A percentile compares a stretch with the other conserved stretches of the same genome.
Evolutionary conservation across 148 eudicot genomes (phyloP).

Genomic region (Cornus suecica): DNA sequence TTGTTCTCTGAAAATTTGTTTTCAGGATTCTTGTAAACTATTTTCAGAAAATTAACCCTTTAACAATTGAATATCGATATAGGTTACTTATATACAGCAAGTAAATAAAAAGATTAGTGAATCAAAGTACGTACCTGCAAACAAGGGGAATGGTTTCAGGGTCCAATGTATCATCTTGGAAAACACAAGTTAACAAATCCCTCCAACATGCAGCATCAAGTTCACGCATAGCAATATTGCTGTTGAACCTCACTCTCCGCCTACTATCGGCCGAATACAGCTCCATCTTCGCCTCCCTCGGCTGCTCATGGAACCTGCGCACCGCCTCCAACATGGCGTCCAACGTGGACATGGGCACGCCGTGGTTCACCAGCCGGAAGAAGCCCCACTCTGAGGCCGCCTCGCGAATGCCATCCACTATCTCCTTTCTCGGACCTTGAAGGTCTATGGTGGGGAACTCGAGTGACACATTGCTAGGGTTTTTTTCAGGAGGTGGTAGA

Average conservation of each 20-base stretch:
- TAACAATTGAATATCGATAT: too few species aligned
- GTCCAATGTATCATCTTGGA: conserved; percentile 20
- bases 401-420: conserved; percentile 25
- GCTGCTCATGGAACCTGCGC: conserved; percentile 45
- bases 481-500: neutral
- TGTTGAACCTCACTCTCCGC: conserved; percentile 26
- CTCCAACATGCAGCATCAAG: conserved; percentile 34
- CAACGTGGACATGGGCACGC: conserved; percentile 30
- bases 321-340: conserved; percentile 28
- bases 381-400: conserved; percentile 50
- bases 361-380: conserved; percentile 53
- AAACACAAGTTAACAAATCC: conserved; percentile 40
- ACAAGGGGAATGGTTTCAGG: conserved; percentile 29
- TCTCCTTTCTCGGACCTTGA: conserved; percentile 21
- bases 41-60: too few species aligned
- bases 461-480: neutral
- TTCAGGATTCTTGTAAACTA: too few species aligned
- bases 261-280: conserved; percentile 29
- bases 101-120: too few species aligned
- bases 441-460: conserved; percentile 36
- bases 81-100: too few species aligned
- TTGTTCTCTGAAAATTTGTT: too few species aligned
- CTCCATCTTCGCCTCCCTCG: conserved; percentile 34
- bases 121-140: conserved; percentile 41
- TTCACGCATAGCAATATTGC: conserved; percentile 15